These are phyloP conservation scores for Chaetomiaceae sp. DNA, from an alignment of 2,329 filamentous ascomycete species.

Conservation along the genomic window DNA sequence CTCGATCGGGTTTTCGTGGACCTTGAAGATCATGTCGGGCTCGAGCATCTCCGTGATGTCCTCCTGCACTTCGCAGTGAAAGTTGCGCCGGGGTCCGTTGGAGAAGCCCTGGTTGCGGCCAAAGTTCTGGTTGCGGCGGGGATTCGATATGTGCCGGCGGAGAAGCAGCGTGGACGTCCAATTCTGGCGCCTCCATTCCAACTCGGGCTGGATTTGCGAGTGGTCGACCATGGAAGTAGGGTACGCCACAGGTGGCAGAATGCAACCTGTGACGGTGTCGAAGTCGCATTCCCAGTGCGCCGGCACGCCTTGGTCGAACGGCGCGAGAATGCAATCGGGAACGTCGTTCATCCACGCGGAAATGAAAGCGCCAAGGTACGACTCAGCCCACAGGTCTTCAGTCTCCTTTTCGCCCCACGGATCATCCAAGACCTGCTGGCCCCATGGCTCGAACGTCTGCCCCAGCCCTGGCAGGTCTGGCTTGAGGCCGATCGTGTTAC, in stretches of 20 bases:
- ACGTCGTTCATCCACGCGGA: conserved; percentile 8
- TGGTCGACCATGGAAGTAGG: conserved; percentile 26
- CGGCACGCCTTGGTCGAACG: background rate
- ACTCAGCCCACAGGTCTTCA: background rate
- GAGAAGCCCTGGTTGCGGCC: background rate
- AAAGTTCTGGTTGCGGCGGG: background rate
- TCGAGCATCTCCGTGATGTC: background rate
- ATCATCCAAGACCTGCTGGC: conserved; percentile 5
- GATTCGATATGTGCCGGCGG: background rate
- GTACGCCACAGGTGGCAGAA: conserved; percentile 30
- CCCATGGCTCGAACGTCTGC: conserved; percentile 3
- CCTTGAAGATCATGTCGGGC: background rate
- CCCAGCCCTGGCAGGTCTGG: conserved; percentile 3
- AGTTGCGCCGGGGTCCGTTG: background rate
- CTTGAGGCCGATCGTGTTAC: conserved; percentile 13
- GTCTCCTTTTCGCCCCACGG: conserved; percentile 5
- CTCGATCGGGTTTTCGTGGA: conserved; percentile 3
- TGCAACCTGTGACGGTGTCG: conserved; percentile 31
- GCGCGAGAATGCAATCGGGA: background rate
- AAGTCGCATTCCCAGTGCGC: conserved; percentile 30
- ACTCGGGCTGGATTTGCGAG: conserved; percentile 5
- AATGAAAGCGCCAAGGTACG: conserved; percentile 11
- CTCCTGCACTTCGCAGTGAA: background rate
- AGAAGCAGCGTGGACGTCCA: conserved; percentile 19
- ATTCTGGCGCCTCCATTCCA: conserved; percentile 19